A percentile compares a stretch with the other conserved stretches of the same genome.
Conservation (phyloP, 2,329 filamentous ascomycete genomes). For the Cladosporium sp. region DNA sequence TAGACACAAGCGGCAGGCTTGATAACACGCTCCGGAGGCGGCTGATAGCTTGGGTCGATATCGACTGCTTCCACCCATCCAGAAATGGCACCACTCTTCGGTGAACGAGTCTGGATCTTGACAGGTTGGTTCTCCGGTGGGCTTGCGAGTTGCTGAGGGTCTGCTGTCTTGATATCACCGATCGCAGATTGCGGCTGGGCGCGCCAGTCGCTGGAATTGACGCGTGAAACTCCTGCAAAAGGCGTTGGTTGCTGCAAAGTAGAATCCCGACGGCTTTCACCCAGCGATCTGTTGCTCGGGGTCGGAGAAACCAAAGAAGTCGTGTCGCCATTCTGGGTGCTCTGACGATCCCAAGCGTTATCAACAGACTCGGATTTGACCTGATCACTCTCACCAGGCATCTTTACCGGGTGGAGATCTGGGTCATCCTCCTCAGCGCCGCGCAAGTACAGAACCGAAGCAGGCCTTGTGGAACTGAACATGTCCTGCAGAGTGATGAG, state of each 20-base stretch:
- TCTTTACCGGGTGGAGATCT: slow-evolving; percentile 69
- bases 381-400: slow-evolving; percentile 62
- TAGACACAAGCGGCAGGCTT: slow-evolving; percentile 90
- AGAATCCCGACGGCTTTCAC: slow-evolving; percentile 36
- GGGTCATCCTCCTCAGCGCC: slow-evolving; percentile 76
- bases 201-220: slow-evolving; percentile 42
- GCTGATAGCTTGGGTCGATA: slow-evolving; percentile 79
- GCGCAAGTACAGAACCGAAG: slow-evolving; percentile 71
- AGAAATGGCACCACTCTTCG: slow-evolving; percentile 61
- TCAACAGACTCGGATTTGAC: slow-evolving; percentile 46
- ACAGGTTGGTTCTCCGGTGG: slow-evolving; percentile 47
- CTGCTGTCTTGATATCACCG: slow-evolving; percentile 41
- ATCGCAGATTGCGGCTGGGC: slow-evolving; percentile 52
- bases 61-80: slow-evolving; percentile 89
- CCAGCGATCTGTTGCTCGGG: slow-evolving; percentile 43
- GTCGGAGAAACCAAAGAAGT: slow-evolving; percentile 51
- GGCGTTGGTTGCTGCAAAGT: slow-evolving; percentile 42
- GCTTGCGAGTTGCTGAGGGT: slow-evolving; percentile 39
- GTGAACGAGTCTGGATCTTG: slow-evolving; percentile 53
- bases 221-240: slow-evolving; percentile 39
- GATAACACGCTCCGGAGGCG: slow-evolving; percentile 65
- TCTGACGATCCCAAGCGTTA: slow-evolving; percentile 47
- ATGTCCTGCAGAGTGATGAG: slow-evolving; percentile 76
- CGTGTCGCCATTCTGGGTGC: slow-evolving; percentile 53
- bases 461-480: slow-evolving; percentile 77